Conservation (phyloP, 768 basidiomycete genomes). For the Leccinum boreale region DNA sequence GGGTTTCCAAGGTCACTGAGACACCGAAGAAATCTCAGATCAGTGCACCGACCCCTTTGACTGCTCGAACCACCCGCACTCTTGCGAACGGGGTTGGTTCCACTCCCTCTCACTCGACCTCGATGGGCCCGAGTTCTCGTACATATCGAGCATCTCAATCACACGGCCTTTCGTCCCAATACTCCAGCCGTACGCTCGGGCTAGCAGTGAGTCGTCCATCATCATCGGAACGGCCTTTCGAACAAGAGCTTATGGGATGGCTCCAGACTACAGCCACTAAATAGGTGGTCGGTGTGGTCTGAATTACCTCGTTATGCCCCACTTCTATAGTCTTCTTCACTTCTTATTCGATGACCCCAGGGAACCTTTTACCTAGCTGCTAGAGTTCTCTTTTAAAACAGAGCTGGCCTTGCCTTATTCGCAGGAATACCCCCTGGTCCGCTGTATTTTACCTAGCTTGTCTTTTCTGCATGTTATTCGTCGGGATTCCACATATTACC, state of each 20-base stretch:
- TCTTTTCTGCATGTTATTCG: conserved; percentile 37
- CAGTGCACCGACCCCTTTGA: conserved; percentile 83
- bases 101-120: conserved; percentile 58
- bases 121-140: conserved; percentile 57
- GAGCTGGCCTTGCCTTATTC: conserved; percentile 35
- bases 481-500: conserved; percentile 34
- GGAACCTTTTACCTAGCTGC: conserved; percentile 24
- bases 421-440: conserved; percentile 37
- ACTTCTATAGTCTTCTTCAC: conserved; percentile 4
- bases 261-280: conserved; percentile 37
- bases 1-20: conserved; percentile 54
- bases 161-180: conserved; percentile 68
- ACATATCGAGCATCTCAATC: conserved; percentile 68
- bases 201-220: conserved; percentile 54
- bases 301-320: conserved; percentile 6
- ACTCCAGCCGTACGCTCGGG: conserved; percentile 73
- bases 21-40: conserved; percentile 91
- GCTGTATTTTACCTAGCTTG: conserved; percentile 40
- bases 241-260: conserved; percentile 36
- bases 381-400: conserved; percentile 27
- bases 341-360: conserved; percentile 9
- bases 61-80: conserved; percentile 68
- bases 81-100: conserved; percentile 46
- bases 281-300: conserved; percentile 15
- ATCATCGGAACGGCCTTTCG: conserved; percentile 34